A percentile compares a stretch with the other conserved stretches of the same genome.
Conservation (phyloP, 345 rosid genomes). For the Syzygium jambos region DNA sequence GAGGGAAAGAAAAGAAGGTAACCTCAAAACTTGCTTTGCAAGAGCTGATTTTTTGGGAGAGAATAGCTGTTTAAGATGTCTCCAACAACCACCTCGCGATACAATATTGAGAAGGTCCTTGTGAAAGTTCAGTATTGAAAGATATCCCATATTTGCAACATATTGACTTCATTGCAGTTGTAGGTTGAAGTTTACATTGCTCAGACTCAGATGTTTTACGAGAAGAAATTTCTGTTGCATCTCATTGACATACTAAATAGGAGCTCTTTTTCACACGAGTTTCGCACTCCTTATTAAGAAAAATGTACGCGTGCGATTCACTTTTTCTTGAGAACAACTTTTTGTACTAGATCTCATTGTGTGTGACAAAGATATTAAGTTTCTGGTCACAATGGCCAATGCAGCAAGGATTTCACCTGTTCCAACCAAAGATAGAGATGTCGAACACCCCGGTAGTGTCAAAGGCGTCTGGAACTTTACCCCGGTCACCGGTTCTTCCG, state of each 20-base stretch:
- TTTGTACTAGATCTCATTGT: background rate
- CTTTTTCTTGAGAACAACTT: background rate
- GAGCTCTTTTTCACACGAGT: background rate
- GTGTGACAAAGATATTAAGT: background rate
- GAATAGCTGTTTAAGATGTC: background rate
- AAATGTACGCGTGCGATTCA: background rate
- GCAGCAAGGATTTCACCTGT: conserved; percentile 31
- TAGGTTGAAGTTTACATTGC: background rate
- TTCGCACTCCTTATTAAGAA: background rate
- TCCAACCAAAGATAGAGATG: conserved; percentile 55
- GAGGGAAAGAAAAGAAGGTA: background rate
- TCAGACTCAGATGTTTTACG: too few relatives aligned
- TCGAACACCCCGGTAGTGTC: conserved; percentile 59
- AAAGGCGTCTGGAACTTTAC: conserved; percentile 59
- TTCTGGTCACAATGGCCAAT: background rate
- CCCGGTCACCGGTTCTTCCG: conserved; percentile 54
- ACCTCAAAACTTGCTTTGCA: background rate
- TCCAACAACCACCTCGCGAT: background rate
- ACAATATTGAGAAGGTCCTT: background rate
- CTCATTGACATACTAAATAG: background rate
- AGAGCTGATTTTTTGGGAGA: background rate
- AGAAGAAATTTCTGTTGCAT: background rate
- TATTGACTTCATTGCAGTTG: background rate
- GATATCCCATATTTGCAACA: background rate
- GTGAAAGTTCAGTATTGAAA: background rate